Percentiles rank a stretch among this genome's conserved stretches.
phyloP scores from a whole-genome alignment of 1,139 yeast genomes.

The Taphrina pruni region DNA sequence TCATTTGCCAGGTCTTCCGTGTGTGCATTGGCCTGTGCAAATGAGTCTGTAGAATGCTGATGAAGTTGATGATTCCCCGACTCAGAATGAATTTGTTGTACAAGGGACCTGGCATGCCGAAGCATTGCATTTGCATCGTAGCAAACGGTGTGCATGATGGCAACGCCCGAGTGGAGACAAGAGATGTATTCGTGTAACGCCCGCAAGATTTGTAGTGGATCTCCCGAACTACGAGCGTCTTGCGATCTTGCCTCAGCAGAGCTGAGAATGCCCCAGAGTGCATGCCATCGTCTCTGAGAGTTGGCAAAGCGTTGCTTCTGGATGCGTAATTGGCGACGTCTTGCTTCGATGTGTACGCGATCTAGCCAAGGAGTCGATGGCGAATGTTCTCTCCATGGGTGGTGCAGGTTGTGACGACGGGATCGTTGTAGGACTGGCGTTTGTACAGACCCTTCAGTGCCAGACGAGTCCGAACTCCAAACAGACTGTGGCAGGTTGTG shows the following conservation, averaged over 20 bases:
- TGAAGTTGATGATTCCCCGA: background rate
- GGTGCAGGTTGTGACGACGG: background rate
- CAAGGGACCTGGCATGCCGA: background rate
- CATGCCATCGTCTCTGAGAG: background rate
- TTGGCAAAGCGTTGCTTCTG: background rate
- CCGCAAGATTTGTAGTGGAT: background rate
- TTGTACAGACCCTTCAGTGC: background rate
- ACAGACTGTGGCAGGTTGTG: background rate
- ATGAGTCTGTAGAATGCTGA: background rate
- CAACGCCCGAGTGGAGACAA: background rate
- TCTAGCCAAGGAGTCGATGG: background rate
- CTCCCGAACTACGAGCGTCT: background rate
- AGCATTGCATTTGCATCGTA: conserved; percentile 10
- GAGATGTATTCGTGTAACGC: conserved; percentile 1
- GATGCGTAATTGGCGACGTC: background rate
- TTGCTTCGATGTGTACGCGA: background rate
- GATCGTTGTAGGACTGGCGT: background rate
- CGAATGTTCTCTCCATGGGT: background rate
- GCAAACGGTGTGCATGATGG: background rate
- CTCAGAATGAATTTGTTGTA: background rate
- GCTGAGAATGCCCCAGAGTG: background rate
- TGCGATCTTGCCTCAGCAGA: background rate
- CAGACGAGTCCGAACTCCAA: conserved; percentile 7
- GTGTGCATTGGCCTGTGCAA: background rate
- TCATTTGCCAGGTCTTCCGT: background rate